A percentile compares a stretch with the other conserved stretches of the same genome.
Evolutionary conservation across 2,329 filamentous ascomycete species (phyloP).

Genomic region (Penicillium sp.): DNA sequence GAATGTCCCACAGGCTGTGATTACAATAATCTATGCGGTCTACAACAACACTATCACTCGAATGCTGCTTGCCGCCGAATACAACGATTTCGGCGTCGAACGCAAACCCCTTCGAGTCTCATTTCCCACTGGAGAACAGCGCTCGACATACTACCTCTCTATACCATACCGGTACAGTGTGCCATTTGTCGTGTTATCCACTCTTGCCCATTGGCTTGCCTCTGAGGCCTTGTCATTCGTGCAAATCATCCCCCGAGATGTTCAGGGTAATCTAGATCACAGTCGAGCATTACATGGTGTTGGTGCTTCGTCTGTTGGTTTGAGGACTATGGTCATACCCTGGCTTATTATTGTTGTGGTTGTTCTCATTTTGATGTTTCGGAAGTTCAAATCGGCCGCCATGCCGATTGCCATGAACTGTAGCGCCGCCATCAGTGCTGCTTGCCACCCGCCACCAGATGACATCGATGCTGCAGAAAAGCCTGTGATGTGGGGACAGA

Average conservation of each 20-base stretch:
- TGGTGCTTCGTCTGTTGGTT: neutral
- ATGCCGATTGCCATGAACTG: neutral
- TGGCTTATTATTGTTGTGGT: neutral
- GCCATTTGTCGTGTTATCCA: neutral
- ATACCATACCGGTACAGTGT: constrained; percentile 42
- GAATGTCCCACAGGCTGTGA: neutral
- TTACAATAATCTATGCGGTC: neutral
- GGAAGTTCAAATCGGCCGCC: neutral
- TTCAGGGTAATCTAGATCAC: neutral
- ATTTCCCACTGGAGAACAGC: constrained; percentile 40
- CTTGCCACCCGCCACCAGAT: neutral
- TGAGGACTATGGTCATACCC: neutral
- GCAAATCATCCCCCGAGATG: neutral
- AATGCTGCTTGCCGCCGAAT: constrained; percentile 22
- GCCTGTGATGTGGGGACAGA: neutral
- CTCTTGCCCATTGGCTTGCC: neutral
- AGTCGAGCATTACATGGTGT: neutral
- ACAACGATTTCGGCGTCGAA: constrained; percentile 37
- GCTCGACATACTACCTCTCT: constrained; percentile 45
- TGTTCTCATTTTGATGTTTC: neutral
- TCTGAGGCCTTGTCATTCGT: neutral
- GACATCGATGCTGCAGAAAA: neutral
- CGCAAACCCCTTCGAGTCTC: constrained; percentile 45
- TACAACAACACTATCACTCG: constrained; percentile 1
- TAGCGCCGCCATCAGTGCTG: neutral